A percentile compares a stretch with the other conserved stretches of the same genome.
Conservation (phyloP, 257 asterid genomes). For the Schizonepeta tenuifolia region DNA sequence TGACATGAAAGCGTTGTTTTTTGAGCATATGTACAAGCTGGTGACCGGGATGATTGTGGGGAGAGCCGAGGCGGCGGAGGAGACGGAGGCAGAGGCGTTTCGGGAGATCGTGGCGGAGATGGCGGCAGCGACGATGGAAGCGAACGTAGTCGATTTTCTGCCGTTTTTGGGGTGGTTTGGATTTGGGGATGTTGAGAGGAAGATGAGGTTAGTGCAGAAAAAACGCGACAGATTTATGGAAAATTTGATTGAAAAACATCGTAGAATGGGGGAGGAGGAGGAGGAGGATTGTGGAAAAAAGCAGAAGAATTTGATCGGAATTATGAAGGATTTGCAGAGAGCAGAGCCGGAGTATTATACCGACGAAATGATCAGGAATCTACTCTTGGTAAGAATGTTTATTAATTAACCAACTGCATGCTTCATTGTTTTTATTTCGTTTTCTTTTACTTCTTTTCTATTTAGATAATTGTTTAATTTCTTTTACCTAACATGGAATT, state of each 20-base stretch:
- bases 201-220: conserved; percentile 35
- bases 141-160: conserved; percentile 42
- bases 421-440: background rate
- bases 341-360: conserved; percentile 39
- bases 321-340: conserved; percentile 36
- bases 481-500: too few species aligned
- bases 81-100: conserved; percentile 30
- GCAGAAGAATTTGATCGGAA: conserved; percentile 23
- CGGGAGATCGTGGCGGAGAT: conserved; percentile 40
- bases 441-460: too few species aligned
- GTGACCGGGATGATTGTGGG: conserved; percentile 42
- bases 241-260: conserved; percentile 29
- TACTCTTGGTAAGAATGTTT: conserved; percentile 35
- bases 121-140: conserved; percentile 40
- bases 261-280: background rate
- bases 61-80: background rate
- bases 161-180: conserved; percentile 46
- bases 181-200: conserved; percentile 30
- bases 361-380: conserved; percentile 40
- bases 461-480: too few species aligned
- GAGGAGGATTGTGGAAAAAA: background rate
- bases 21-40: conserved; percentile 28
- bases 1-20: conserved; percentile 30
- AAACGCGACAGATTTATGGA: conserved; percentile 44
- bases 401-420: background rate